Conservation (phyloP, 2,329 filamentous ascomycete species). For the Cladosporium phlei region DNA sequence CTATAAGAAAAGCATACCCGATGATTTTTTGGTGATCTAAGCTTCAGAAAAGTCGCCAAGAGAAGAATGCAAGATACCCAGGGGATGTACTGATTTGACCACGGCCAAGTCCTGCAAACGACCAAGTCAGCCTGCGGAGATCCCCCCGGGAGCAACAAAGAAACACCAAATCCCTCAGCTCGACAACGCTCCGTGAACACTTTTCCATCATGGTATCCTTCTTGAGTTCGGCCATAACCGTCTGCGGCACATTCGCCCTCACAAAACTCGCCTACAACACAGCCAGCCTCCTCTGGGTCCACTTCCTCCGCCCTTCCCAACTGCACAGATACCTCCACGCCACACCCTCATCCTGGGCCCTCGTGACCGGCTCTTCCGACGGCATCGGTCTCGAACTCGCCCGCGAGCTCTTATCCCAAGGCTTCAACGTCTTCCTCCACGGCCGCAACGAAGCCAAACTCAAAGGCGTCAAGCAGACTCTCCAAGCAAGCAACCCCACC, state of each 20-base stretch:
- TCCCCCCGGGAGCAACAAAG: too few relatives aligned
- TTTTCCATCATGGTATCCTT: background rate
- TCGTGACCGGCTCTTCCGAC: conserved; percentile 52
- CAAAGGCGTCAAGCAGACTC: conserved; percentile 34
- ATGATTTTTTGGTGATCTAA: too few relatives aligned
- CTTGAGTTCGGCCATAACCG: background rate
- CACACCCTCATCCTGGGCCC: conserved; percentile 36
- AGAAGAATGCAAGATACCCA: too few relatives aligned
- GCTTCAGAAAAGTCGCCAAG: too few relatives aligned
- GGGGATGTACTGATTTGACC: too few relatives aligned
- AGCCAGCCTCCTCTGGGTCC: conserved; percentile 14
- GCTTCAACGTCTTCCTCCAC: conserved; percentile 56
- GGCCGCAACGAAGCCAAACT: conserved; percentile 52
- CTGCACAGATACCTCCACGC: conserved; percentile 18
- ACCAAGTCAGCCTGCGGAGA: too few relatives aligned
- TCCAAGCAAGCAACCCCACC: conserved; percentile 39
- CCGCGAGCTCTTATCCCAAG: conserved; percentile 46
- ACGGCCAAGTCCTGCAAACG: too few relatives aligned
- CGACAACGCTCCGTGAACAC: too few relatives aligned
- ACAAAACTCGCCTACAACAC: background rate
- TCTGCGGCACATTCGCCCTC: background rate
- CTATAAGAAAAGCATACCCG: too few relatives aligned
- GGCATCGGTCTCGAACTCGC: conserved; percentile 53
- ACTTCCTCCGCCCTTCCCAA: conserved; percentile 20
- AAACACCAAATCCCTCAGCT: too few relatives aligned